Percentiles rank a stretch among this genome's conserved stretches.
Evolutionary conservation across 257 asterid species (phyloP).

Genomic region (Solanum pinnatisectum): DNA sequence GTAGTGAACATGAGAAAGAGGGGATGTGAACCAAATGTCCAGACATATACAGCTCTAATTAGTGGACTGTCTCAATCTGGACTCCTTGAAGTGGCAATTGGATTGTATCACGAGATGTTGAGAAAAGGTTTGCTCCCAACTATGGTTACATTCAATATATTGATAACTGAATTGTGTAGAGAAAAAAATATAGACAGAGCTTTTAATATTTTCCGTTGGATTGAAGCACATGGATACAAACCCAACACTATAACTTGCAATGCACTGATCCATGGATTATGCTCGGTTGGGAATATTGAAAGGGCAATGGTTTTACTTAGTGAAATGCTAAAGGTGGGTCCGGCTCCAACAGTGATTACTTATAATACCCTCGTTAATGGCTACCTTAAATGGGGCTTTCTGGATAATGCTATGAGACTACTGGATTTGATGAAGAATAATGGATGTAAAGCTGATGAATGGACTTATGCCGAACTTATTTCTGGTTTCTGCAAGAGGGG

Average conservation of each 20-base stretch:
- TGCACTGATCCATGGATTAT: conserved; percentile 65
- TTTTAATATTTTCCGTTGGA: conserved; percentile 46
- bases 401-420: conserved; percentile 68
- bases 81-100: conserved; percentile 59
- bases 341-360: conserved; percentile 53
- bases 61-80: conserved; percentile 58
- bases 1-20: conserved; percentile 50
- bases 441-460: conserved; percentile 66
- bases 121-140: conserved; percentile 64
- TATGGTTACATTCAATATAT: conserved; percentile 57
- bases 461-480: conserved; percentile 70
- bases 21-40: conserved; percentile 57
- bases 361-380: conserved; percentile 72
- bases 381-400: conserved; percentile 35
- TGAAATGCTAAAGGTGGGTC: conserved; percentile 72
- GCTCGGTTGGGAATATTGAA: conserved; percentile 45
- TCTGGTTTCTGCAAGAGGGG: conserved; percentile 66
- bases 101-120: conserved; percentile 81
- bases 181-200: conserved; percentile 41
- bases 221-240: conserved; percentile 41
- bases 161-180: conserved; percentile 50
- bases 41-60: conserved; percentile 75
- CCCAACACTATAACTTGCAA: conserved; percentile 55
- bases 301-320: conserved; percentile 62
- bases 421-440: conserved; percentile 73